These are phyloP conservation scores for Rauvolfia tetraphylla DNA, from an alignment of 257 asterid genomes.

Conservation along the genomic window DNA sequence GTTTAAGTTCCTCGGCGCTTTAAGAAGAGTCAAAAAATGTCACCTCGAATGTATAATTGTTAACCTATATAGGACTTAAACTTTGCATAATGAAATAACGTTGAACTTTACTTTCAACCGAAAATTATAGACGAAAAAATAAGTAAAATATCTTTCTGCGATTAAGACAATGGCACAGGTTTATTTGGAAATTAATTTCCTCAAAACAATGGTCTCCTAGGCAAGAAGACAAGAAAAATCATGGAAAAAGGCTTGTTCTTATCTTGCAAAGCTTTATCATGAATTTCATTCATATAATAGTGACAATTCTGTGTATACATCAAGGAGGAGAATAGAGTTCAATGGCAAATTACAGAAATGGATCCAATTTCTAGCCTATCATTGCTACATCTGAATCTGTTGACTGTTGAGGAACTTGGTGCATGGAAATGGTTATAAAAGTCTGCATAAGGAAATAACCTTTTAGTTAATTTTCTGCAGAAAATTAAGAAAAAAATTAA, in stretches of 20 bases:
- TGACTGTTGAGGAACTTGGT: too few relatives aligned
- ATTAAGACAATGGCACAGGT: too few relatives aligned
- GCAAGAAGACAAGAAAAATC: background rate
- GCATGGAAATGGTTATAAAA: too few relatives aligned
- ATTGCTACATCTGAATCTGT: too few relatives aligned
- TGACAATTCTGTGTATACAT: background rate
- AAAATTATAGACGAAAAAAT: background rate
- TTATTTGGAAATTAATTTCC: too few relatives aligned
- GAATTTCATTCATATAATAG: background rate
- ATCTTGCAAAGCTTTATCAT: background rate
- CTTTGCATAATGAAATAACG: background rate
- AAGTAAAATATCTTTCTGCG: background rate
- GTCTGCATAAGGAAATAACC: too few relatives aligned
- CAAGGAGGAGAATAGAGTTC: background rate
- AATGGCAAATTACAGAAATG: background rate
- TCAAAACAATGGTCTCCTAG: background rate
- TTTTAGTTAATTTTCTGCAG: too few relatives aligned
- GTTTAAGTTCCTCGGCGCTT: too few relatives aligned
- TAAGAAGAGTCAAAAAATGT: too few relatives aligned
- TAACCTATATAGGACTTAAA: background rate
- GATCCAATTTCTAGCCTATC: too few relatives aligned
- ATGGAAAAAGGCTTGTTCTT: background rate
- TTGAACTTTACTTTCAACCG: background rate
- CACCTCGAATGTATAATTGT: too few relatives aligned
- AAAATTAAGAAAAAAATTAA: too few relatives aligned